A percentile compares a stretch with the other conserved stretches of the same genome.
These are phyloP conservation scores for Grosmannia penicillata DNA, from an alignment of 2,329 filamentous ascomycete species.

Conservation along the genomic window DNA sequence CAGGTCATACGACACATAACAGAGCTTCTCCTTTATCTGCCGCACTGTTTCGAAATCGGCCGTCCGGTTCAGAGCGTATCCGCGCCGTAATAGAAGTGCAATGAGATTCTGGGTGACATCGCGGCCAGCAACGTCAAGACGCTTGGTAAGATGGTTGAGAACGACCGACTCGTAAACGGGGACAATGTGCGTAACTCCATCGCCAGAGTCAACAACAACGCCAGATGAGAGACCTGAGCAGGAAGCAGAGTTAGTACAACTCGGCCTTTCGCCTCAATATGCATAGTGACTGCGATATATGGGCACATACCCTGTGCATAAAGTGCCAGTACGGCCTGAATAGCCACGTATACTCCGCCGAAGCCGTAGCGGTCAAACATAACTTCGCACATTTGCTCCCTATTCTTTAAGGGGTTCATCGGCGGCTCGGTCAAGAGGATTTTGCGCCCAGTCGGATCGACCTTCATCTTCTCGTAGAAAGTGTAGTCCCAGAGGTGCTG, in stretches of 20 bases:
- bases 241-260: not conserved
- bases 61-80: conserved; percentile 93
- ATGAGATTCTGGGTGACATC: conserved; percentile 99
- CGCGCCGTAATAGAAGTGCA: conserved; percentile 78
- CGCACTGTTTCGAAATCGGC: conserved; percentile 98
- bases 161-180: conserved; percentile 98
- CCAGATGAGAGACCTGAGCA: conserved; percentile 63
- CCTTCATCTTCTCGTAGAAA: conserved; percentile 90
- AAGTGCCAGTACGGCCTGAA: conserved; percentile 87
- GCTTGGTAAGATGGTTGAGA: conserved; percentile 86
- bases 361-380: conserved; percentile 98
- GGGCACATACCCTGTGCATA: conserved; percentile 68
- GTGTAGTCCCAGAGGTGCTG: conserved; percentile 99
- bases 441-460: conserved; percentile 84
- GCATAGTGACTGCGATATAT: no score
- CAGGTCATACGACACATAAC: conserved; percentile 97
- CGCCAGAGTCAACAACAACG: conserved; percentile 96
- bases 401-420: conserved; percentile 93
- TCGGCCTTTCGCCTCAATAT: no score
- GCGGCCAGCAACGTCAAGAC: conserved; percentile 87
- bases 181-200: conserved; percentile 96
- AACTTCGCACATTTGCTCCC: conserved; percentile 96
- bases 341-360: conserved; percentile 93
- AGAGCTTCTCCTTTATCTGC: conserved; percentile 99
- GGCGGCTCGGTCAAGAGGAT: conserved; percentile 65